Evolutionary conservation across 2,329 filamentous ascomycete genomes (phyloP).

Genomic region (Trichoderma koningiopsis): DNA sequence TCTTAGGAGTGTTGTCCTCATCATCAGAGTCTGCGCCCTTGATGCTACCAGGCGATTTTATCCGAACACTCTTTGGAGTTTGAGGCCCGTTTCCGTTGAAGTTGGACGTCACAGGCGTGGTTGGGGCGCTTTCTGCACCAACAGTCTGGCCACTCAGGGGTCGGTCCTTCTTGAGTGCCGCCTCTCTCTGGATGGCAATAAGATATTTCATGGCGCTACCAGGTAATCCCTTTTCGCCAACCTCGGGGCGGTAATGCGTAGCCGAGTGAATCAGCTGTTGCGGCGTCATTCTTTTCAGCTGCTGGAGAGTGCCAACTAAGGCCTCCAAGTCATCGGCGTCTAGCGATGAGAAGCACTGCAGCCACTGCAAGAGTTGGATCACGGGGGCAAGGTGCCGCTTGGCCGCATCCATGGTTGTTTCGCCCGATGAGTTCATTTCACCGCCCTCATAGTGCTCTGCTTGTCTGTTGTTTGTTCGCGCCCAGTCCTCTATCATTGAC

Average conservation of each 20-base stretch:
- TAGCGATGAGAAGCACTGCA: conserved; percentile 95
- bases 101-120: conserved; percentile 46
- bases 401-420: conserved; percentile 82
- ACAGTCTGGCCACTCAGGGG: conserved; percentile 49
- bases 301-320: conserved; percentile 83
- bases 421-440: conserved; percentile 80
- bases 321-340: conserved; percentile 83
- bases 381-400: conserved; percentile 84
- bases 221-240: conserved; percentile 87
- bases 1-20: conserved; percentile 69
- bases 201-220: conserved; percentile 90
- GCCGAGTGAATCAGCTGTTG: conserved; percentile 90
- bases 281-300: conserved; percentile 80
- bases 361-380: conserved; percentile 93
- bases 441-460: conserved; percentile 96
- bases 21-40: conserved; percentile 41
- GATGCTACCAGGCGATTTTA: conserved; percentile 42
- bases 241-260: conserved; percentile 90
- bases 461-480: conserved; percentile 85
- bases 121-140: conserved; percentile 44
- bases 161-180: conserved; percentile 60
- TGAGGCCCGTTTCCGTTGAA: conserved; percentile 49
- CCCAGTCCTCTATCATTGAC: conserved; percentile 94
- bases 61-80: conserved; percentile 45
- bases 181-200: conserved; percentile 75